Percentiles rank a stretch among this genome's conserved stretches.
Conservation (phyloP, 139 green algal species). For the Eudorina sp. region DNA sequence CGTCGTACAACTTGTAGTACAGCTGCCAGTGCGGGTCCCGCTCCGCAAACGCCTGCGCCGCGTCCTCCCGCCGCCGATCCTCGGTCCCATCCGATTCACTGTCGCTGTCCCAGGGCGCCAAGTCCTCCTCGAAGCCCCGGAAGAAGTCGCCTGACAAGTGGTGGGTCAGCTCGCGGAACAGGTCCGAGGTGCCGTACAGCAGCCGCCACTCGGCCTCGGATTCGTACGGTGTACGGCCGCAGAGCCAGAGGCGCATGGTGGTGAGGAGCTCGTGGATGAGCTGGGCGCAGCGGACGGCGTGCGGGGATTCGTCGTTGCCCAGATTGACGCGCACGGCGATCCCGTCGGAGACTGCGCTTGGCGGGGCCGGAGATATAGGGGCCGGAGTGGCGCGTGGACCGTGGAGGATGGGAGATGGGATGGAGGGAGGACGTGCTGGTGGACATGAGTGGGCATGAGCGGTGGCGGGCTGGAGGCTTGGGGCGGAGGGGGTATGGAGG, state of each 20-base stretch:
- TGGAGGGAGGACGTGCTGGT: too few species aligned
- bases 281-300: background rate
- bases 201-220: constrained; percentile 12
- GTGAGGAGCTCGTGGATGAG: background rate
- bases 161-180: background rate
- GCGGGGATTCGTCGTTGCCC: constrained; percentile 11
- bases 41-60: background rate
- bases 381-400: too few species aligned
- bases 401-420: too few species aligned
- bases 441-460: too few species aligned
- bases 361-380: too few species aligned
- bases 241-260: background rate
- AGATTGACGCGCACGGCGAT: background rate
- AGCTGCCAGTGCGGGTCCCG: background rate
- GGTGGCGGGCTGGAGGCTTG: too few species aligned
- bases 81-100: background rate
- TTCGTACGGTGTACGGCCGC: background rate
- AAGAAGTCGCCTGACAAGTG: constrained; percentile 1
- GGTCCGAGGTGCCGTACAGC: background rate
- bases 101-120: constrained; percentile 4
- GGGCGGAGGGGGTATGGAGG: too few species aligned
- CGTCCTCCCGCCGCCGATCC: background rate
- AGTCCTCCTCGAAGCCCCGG: constrained; percentile 1
- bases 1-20: constrained; percentile 38
- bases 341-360: background rate